These are phyloP conservation scores for Serendipita sp. DNA, from an alignment of 768 basidiomycete genomes.

Conservation along the genomic window DNA sequence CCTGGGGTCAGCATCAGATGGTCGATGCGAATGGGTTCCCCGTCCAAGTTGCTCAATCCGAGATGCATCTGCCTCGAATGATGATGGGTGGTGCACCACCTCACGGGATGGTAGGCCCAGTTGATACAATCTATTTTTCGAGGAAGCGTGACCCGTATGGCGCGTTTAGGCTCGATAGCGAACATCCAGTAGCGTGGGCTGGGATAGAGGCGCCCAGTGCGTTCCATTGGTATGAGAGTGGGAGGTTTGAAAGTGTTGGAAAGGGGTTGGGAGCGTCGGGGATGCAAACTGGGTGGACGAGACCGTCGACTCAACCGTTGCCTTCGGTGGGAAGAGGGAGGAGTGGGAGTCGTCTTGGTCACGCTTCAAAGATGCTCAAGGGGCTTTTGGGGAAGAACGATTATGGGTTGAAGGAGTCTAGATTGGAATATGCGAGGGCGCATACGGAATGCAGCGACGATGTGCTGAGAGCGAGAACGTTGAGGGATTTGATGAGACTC, in stretches of 20 bases:
- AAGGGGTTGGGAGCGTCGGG: background rate
- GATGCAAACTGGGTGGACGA: background rate
- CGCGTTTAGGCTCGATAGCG: background rate
- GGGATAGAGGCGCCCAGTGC: background rate
- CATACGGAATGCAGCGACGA: background rate
- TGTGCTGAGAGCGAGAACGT: background rate
- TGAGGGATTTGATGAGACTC: background rate
- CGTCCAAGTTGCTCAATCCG: background rate
- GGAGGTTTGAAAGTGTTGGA: background rate
- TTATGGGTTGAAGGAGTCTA: background rate
- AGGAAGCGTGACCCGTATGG: background rate
- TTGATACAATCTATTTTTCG: background rate
- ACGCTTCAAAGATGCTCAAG: background rate
- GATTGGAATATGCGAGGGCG: background rate
- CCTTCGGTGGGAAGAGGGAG: background rate
- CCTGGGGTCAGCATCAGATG: background rate
- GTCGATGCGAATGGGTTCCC: background rate
- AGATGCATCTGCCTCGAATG: background rate
- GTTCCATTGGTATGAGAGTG: slow-evolving; percentile 1
- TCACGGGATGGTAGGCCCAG: background rate
- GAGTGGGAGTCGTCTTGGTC: background rate
- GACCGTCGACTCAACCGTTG: background rate
- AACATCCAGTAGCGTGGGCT: background rate
- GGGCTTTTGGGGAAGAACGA: background rate
- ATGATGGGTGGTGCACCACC: background rate